Evolutionary conservation across 2,329 filamentous ascomycete genomes (phyloP), one percentile per base, ranked within the genome.

Genomic region (Botrytis medusae): DNA sequence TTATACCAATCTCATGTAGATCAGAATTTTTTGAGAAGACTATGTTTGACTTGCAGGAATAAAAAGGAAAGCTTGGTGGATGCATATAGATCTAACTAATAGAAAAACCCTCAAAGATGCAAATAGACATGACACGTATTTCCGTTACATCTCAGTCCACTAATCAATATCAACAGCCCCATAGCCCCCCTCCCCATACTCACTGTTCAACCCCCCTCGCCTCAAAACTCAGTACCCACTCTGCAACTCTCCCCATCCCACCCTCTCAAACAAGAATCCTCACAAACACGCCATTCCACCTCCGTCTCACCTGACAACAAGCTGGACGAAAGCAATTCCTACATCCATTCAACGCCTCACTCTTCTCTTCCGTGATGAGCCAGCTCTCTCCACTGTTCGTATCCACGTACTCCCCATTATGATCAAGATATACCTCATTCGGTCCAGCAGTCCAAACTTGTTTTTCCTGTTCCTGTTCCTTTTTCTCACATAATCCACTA

Each of bases 1-100:
- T 14, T n/a, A 3, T n/a, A 12, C 0, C 4, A 10, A 1, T 12
- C 1, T 32, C 25, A 1, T 16, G 1, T 3, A 4, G n/a, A 1
- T 18, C 16, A 25, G 59, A 9, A 9, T 5, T 29, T 0, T 4
- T 0, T 5, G 6, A 18, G 0, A 18, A 37, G 4, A 9, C 12
- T 2, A 0, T 25, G 59, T 25, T 61, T 25, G 32, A 25, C 22
- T 8, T 40, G 4, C 12, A 9, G 10, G 25, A n/a, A 0, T 1
- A 51, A 7, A 51, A 5, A 14, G 25, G 48, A 51, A 10, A 14
- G n/a, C 48, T 14, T 6, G 18, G n/a, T 54, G 6, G 12, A 29
- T 18, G 8, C 10, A n/a, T 54, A n/a, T 7, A 16, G 48, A 54
- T 16, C 12, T 0, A 7, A 4, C 51, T 29, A 2, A 29, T 32